phyloP scores from a whole-genome alignment of 805 yeast species.

The Cyberlindnera saturnus region DNA sequence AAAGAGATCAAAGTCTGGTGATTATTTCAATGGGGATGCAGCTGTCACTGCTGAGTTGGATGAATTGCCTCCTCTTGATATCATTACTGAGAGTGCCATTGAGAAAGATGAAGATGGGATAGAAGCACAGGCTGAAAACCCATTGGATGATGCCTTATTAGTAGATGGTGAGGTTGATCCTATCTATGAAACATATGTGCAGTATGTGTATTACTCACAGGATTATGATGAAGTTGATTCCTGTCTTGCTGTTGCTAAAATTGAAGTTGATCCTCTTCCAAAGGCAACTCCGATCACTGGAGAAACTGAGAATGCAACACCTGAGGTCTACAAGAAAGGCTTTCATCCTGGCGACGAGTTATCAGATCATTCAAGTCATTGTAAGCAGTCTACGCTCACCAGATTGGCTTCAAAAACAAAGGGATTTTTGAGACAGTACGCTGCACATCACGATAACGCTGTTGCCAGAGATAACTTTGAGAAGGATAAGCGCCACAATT shows the following conservation, averaged over 20 bases:
- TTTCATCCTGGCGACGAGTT: neutral
- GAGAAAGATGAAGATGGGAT: neutral
- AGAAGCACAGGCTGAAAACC: neutral
- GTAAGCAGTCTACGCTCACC: slow-evolving; percentile 5
- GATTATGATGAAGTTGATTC: neutral
- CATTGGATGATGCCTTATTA: neutral
- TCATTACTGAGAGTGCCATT: neutral
- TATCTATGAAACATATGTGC: slow-evolving; percentile 9
- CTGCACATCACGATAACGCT: slow-evolving; percentile 2
- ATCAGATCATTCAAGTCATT: too few species aligned
- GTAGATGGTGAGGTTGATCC: slow-evolving; percentile 5
- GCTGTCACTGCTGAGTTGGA: neutral
- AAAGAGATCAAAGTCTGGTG: neutral
- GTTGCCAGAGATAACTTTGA: neutral
- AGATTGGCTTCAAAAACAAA: slow-evolving; percentile 10
- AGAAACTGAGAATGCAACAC: neutral
- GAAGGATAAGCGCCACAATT: too few species aligned
- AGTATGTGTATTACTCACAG: slow-evolving; percentile 3
- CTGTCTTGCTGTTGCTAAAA: neutral
- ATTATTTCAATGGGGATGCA: neutral
- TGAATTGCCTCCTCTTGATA: neutral
- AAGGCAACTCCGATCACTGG: neutral
- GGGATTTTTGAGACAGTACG: slow-evolving; percentile 7
- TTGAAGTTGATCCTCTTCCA: neutral
- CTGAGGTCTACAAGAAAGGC: neutral